Evolutionary conservation across 228 moss, liverwort and hornwort species (phyloP).

Genomic region (Sphagnum fallax): DNA sequence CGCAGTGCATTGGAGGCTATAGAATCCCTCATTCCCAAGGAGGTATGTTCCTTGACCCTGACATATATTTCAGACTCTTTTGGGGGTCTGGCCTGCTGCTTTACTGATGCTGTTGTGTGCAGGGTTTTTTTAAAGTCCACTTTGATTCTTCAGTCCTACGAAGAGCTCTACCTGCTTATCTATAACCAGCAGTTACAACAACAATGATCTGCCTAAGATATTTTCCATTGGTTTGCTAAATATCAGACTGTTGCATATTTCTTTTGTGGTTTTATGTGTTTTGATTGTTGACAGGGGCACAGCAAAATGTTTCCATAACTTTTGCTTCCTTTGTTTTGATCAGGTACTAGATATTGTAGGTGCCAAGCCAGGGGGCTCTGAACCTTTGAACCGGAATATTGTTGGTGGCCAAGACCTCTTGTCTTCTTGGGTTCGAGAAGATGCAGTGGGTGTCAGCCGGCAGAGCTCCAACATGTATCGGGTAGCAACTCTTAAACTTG

Average conservation of each 20-base stretch:
- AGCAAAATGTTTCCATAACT: neutral
- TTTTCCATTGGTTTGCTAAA: neutral
- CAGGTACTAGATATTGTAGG: constrained; percentile 73
- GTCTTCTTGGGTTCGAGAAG: constrained; percentile 78
- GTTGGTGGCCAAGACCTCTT: constrained; percentile 71
- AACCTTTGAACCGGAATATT: constrained; percentile 64
- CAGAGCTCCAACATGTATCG: constrained; percentile 29
- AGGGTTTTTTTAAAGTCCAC: neutral
- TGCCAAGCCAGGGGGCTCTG: constrained; percentile 50
- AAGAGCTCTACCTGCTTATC: too few relatives aligned
- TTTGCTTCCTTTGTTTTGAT: neutral
- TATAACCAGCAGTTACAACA: neutral
- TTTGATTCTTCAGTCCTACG: neutral
- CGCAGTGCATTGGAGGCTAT: constrained; percentile 74
- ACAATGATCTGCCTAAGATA: neutral
- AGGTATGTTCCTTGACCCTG: constrained; percentile 34
- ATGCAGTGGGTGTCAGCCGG: constrained; percentile 24
- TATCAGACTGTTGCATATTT: neutral
- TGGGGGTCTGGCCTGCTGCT: neutral
- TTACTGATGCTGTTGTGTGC: neutral
- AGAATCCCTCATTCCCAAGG: constrained; percentile 76
- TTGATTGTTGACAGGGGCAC: constrained; percentile 1
- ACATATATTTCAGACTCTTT: neutral
- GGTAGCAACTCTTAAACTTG: constrained; percentile 16
- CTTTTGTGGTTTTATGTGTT: neutral